Conservation (phyloP, 2,329 filamentous ascomycete genomes). For the Aspergillus udagawae region DNA sequence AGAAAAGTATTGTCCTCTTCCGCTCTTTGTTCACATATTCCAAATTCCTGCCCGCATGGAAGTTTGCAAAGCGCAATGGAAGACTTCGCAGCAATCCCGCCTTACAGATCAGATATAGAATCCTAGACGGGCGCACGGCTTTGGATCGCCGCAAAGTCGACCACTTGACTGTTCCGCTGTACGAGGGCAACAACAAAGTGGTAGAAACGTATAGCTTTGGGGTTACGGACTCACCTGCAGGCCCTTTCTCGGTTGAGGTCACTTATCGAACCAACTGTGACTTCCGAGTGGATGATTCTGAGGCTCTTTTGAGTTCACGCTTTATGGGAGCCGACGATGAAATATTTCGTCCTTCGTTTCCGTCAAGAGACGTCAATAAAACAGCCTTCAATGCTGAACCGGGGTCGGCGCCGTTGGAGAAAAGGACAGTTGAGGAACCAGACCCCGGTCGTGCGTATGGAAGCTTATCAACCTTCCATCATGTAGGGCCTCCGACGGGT, state of each 20-base stretch:
- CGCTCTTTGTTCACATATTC: constrained; percentile 80
- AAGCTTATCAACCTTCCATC: constrained; percentile 82
- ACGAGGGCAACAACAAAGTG: constrained; percentile 58
- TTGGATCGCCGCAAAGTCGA: constrained; percentile 57
- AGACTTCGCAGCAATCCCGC: constrained; percentile 62
- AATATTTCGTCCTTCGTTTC: constrained; percentile 75
- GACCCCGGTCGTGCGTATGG: constrained; percentile 80
- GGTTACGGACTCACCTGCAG: constrained; percentile 79
- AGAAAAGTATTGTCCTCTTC: constrained; percentile 94
- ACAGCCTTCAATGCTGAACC: constrained; percentile 48
- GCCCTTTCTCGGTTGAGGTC: constrained; percentile 75
- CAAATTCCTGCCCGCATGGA: constrained; percentile 81
- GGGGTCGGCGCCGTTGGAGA: constrained; percentile 70
- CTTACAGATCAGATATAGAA: constrained; percentile 75
- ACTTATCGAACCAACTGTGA: constrained; percentile 84
- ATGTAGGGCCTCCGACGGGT: constrained; percentile 68
- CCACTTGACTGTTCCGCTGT: constrained; percentile 66
- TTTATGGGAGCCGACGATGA: constrained; percentile 90
- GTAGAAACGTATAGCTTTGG: constrained; percentile 77
- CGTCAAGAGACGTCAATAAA: constrained; percentile 46
- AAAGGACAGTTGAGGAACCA: constrained; percentile 44
- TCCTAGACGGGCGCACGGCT: constrained; percentile 58
- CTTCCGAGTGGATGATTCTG: constrained; percentile 87
- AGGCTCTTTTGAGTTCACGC: constrained; percentile 83
- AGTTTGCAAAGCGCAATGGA: constrained; percentile 69